phyloP scores from a whole-genome alignment of 805 yeast species.

The Vanderwaltozyma polyspora region DNA sequence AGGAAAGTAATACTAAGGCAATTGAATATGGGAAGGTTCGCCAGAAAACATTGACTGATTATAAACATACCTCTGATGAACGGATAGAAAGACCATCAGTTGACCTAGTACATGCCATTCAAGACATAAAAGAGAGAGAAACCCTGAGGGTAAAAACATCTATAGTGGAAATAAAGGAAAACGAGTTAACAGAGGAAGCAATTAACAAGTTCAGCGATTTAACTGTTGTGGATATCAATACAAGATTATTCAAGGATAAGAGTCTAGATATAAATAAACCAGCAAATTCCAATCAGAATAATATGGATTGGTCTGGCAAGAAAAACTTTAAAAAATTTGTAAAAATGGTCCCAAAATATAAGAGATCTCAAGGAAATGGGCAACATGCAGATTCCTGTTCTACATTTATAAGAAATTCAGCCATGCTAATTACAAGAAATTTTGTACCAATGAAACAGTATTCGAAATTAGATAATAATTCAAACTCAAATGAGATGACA shows the following conservation, averaged over 20 bases:
- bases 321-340: conserved; percentile 33
- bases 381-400: not conserved
- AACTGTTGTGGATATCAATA: conserved; percentile 27
- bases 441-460: not conserved
- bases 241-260: conserved; percentile 5
- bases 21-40: not conserved
- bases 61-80: not conserved
- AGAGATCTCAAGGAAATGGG: too few species aligned
- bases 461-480: not conserved
- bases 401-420: not conserved
- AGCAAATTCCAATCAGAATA: not conserved
- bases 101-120: conserved; percentile 24
- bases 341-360: conserved; percentile 19
- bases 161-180: conserved; percentile 17
- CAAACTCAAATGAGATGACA: not conserved
- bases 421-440: not conserved
- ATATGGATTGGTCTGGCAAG: conserved; percentile 22
- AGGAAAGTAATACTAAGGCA: not conserved
- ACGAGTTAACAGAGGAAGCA: conserved; percentile 24
- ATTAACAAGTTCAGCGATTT: conserved; percentile 24
- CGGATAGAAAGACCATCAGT: not conserved
- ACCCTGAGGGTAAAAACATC: conserved; percentile 18
- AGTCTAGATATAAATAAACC: not conserved
- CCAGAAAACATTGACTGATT: not conserved
- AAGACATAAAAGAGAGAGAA: conserved; percentile 23